Percentiles rank a stretch among this genome's conserved stretches.
Evolutionary conservation across 176 grass and related monocot genomes (phyloP).

Genomic region (Aegilops speltoides): DNA sequence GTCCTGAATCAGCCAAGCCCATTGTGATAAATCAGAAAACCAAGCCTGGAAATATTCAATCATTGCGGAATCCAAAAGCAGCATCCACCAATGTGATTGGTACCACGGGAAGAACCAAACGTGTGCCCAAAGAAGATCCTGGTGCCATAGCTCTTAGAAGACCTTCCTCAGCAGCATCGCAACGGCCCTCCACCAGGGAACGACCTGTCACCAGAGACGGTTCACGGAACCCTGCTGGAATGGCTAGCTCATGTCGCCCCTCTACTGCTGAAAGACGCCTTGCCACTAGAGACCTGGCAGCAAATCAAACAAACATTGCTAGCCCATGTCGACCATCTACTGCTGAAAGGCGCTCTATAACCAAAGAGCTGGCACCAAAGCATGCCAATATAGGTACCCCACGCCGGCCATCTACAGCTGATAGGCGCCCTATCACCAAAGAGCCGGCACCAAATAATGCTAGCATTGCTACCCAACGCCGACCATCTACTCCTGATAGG

Average conservation of each 20-base stretch:
- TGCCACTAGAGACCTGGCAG: constrained; percentile 22
- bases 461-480: constrained; percentile 25
- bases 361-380: constrained; percentile 10
- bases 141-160: constrained; percentile 33
- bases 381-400: constrained; percentile 4
- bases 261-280: constrained; percentile 34
- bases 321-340: constrained; percentile 30
- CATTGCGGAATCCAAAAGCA: constrained; percentile 42
- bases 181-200: constrained; percentile 32
- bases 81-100: constrained; percentile 24
- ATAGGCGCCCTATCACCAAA: constrained; percentile 33
- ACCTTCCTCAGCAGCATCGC: constrained; percentile 43
- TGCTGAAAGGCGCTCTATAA: constrained; percentile 35
- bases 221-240: constrained; percentile 24
- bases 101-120: constrained; percentile 30
- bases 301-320: constrained; percentile 40
- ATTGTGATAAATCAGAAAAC: constrained; percentile 36
- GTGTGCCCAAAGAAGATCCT: constrained; percentile 21
- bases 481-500: constrained; percentile 45
- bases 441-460: constrained; percentile 8
- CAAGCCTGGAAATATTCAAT: constrained; percentile 42
- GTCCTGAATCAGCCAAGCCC: neutral
- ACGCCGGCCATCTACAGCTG: constrained; percentile 28
- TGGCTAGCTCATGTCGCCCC: constrained; percentile 30
- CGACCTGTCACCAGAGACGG: constrained; percentile 30